Evolutionary conservation across 1,139 yeast genomes (phyloP), one percentile per base, ranked within the genome.

Genomic region (Taphrina communis): DNA sequence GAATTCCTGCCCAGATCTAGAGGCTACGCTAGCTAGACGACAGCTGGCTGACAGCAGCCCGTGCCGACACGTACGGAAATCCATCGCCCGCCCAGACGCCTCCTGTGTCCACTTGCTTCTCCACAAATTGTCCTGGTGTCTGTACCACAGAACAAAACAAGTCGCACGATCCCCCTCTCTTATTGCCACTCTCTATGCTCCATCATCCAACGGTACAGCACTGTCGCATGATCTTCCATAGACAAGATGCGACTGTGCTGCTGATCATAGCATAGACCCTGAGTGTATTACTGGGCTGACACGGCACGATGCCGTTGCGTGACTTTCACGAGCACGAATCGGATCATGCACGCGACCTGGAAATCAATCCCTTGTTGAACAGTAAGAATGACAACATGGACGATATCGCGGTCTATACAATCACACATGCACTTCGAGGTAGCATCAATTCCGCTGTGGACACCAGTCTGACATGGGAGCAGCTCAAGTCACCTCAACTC

Each of bases 401-500:
- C 69, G 66, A 75, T 50, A 71, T 78, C 21, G 78, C 80, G 7
- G 78, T 78, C 44, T 77, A 76, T 55, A 53, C 53, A 19, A 48
- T 69, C 14, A 59, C 68, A 6, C 71, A 69, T 41, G 51, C 71
- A 63, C 73, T 60, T 76, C 48, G 76, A 71, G 66, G 70, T 38
- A 66, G 78, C 39, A 75, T 83, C 55, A 80, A 81, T 73, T 78
- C 80, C 42, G 78, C 80, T 63, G 85, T 86, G 19, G 82, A 79
- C 56, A 75, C 84, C 36, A 80, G 83, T 69, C 78, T 86, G 71
- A 84, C 83, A 68, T 84, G 84, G 75, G 88, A 85, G 72, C 88
- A 85, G 75, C 77, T 85, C 70, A 82, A 82, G 70, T 78, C 85
- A 1, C 88, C 87, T 1, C 88, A 84, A 74, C 81, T 83, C 48